phyloP scores from a whole-genome alignment of 257 asterid genomes.

The Capsicum baccatum region DNA sequence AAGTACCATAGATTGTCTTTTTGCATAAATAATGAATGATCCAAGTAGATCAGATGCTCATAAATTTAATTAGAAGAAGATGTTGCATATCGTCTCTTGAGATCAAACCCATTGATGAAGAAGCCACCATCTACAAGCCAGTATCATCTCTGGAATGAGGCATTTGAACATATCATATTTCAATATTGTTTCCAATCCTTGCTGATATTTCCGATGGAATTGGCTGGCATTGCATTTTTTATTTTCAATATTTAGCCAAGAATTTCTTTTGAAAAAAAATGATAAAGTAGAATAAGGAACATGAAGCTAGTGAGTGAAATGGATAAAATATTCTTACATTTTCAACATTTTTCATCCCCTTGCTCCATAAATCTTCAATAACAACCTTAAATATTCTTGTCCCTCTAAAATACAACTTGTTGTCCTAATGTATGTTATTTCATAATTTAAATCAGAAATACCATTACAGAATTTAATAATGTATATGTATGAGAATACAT shows the following conservation, averaged over 20 bases:
- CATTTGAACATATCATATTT: slow-evolving; percentile 72
- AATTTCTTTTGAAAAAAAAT: no score
- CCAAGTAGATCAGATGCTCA: not conserved
- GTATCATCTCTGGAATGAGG: slow-evolving; percentile 46
- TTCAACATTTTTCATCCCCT: slow-evolving; percentile 50
- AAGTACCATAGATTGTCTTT: slow-evolving; percentile 66
- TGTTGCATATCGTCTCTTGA: not conserved
- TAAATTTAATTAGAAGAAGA: not conserved
- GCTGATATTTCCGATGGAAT: slow-evolving; percentile 87
- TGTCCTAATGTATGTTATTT: slow-evolving; percentile 31
- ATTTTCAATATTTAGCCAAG: not conserved
- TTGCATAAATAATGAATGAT: slow-evolving; percentile 41
- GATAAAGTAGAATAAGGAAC: not conserved
- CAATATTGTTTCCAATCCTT: slow-evolving; percentile 73
- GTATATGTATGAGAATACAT: not conserved
- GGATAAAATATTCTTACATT: slow-evolving; percentile 33
- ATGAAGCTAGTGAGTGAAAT: not conserved
- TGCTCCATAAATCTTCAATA: slow-evolving; percentile 34
- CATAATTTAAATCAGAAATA: not conserved
- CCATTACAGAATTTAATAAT: not conserved
- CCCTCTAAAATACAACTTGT: slow-evolving; percentile 44
- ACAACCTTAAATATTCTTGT: slow-evolving; percentile 35
- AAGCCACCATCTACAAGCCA: slow-evolving; percentile 68
- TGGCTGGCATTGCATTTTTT: slow-evolving; percentile 49
- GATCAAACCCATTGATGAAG: slow-evolving; percentile 62